phyloP scores from a whole-genome alignment of 495 filamentous ascomycete genomes.

The Penicillium lividum region DNA sequence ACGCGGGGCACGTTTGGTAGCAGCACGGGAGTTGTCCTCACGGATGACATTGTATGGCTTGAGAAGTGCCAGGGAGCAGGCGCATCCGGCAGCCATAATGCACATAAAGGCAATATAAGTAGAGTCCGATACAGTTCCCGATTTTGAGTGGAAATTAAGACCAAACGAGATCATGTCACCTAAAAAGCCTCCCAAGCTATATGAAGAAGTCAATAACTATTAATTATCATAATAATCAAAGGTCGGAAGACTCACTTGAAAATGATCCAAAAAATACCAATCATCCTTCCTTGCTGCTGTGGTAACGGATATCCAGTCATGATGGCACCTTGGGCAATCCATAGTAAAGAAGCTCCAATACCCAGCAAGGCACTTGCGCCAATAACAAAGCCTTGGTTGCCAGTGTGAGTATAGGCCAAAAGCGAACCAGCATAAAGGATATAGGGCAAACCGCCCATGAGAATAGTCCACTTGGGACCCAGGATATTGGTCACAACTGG shows the following conservation, averaged over 20 bases:
- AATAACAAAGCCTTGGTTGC: conserved; percentile 6
- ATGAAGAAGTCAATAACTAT: background rate
- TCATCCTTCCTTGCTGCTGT: conserved; percentile 10
- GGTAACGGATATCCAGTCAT: conserved; percentile 11
- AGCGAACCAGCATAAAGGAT: conserved; percentile 8
- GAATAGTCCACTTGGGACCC: conserved; percentile 11
- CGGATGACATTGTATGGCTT: conserved; percentile 10
- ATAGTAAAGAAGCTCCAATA: conserved; percentile 6
- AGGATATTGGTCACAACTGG: conserved; percentile 6
- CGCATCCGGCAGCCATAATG: conserved; percentile 8
- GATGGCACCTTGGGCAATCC: conserved; percentile 9
- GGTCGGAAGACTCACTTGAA: conserved; percentile 1
- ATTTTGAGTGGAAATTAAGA: conserved; percentile 2
- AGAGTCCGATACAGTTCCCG: conserved; percentile 3
- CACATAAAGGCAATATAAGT: conserved; percentile 13
- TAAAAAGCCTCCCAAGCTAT: background rate
- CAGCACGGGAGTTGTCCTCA: conserved; percentile 8
- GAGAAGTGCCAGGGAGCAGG: conserved; percentile 1
- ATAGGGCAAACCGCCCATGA: conserved; percentile 7
- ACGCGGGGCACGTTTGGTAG: background rate
- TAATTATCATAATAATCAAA: no score
- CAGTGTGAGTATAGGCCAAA: conserved; percentile 7
- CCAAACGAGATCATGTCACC: conserved; percentile 9
- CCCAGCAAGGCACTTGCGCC: conserved; percentile 7
- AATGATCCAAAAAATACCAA: conserved; percentile 11